Conservation (phyloP, 2,329 filamentous ascomycete species). For the Alternaria triticimaculans region DNA sequence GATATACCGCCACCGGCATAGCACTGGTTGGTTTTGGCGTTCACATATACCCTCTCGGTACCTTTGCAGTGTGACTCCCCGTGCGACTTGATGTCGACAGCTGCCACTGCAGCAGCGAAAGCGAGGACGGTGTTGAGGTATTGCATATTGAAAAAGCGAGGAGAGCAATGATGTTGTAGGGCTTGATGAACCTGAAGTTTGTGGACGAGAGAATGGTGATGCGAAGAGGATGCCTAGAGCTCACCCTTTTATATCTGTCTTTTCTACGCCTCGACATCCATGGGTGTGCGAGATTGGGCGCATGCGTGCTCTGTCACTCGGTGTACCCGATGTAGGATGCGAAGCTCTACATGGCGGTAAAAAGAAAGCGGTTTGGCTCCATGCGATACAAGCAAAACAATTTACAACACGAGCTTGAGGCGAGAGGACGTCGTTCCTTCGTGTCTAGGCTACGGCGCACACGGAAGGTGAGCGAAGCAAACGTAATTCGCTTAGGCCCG, state of each 20-base stretch:
- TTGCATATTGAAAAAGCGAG: neutral
- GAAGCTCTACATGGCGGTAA: neutral
- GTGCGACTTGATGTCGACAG: neutral
- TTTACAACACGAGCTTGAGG: neutral
- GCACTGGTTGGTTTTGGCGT: neutral
- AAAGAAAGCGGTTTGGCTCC: neutral
- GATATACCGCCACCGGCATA: neutral
- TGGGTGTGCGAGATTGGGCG: neutral
- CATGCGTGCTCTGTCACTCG: neutral
- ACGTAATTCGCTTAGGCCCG: neutral
- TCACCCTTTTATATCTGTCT: neutral
- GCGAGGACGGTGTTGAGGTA: neutral
- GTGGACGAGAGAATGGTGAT: neutral
- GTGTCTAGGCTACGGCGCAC: neutral
- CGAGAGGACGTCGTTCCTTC: neutral
- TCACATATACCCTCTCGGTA: neutral
- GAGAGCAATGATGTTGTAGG: neutral
- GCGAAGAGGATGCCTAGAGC: neutral
- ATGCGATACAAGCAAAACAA: neutral
- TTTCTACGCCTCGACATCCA: neutral
- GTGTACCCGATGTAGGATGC: neutral
- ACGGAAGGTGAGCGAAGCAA: neutral
- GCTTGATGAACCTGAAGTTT: slow-evolving; percentile 2
- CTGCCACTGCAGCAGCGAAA: neutral
- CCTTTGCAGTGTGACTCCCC: neutral